These are phyloP conservation scores for Rhodotorula paludigena DNA, from an alignment of 768 basidiomycete genomes.

Conservation along the genomic window DNA sequence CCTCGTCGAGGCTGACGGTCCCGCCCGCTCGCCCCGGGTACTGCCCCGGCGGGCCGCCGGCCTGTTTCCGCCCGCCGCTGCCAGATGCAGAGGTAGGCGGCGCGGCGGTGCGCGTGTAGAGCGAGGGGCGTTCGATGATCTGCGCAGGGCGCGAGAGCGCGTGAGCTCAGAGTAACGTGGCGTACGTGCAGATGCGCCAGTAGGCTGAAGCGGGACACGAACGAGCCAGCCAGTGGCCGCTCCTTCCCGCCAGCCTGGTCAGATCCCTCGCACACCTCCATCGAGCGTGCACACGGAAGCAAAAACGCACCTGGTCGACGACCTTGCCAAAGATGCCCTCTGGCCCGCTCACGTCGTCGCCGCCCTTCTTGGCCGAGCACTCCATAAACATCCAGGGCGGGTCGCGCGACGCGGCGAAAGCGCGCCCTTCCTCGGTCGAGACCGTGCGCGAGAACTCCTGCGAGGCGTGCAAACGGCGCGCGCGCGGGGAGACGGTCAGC, in stretches of 20 bases:
- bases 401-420: constrained; percentile 62
- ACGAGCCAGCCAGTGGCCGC: no score
- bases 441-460: constrained; percentile 91
- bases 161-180: fast-evolving
- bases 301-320: constrained; percentile 61
- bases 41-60: constrained; percentile 15
- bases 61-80: not conserved
- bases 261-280: not conserved
- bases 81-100: not conserved
- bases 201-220: not conserved
- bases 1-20: constrained; percentile 31
- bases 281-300: not conserved
- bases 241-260: no score
- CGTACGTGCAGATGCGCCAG: no score
- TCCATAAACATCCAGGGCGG: constrained; percentile 85
- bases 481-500: not conserved
- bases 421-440: constrained; percentile 65
- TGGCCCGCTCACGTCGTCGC: constrained; percentile 56
- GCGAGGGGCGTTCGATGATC: constrained; percentile 37
- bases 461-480: not conserved
- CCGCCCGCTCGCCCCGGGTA: constrained; percentile 9
- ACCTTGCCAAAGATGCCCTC: constrained; percentile 69
- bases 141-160: not conserved
- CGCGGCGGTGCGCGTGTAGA: constrained; percentile 23
- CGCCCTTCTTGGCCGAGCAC: constrained; percentile 83